Evolutionary conservation across 1,284 basidiomycete species (phyloP).

Genomic region (Anthracocystis walkeri): DNA sequence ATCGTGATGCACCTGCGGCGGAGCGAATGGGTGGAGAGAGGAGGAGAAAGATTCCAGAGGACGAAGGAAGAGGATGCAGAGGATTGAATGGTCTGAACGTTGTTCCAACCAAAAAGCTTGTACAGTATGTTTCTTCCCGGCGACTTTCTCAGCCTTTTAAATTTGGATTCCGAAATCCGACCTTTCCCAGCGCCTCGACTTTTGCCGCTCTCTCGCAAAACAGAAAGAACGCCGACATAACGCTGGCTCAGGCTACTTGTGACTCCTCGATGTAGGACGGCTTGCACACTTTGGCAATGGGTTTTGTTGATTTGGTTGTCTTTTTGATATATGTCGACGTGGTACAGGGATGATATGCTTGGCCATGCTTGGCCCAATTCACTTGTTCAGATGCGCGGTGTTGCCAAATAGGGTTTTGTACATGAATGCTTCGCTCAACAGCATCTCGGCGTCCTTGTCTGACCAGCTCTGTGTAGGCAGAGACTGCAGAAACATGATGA

Average conservation of each 20-base stretch:
- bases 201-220: not conserved
- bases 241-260: not conserved
- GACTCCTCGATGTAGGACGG: too few relatives aligned
- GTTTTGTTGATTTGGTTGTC: not conserved
- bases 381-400: constrained; percentile 64
- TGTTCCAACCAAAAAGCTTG: not conserved
- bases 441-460: constrained; percentile 93
- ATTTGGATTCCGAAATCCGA: constrained; percentile 19
- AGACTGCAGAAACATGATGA: constrained; percentile 98
- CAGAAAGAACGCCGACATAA: too few relatives aligned
- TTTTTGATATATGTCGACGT: not conserved
- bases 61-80: not conserved
- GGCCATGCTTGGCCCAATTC: not conserved
- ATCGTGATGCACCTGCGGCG: not conserved
- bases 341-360: not conserved
- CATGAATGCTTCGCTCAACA: constrained; percentile 95
- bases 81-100: not conserved
- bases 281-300: not conserved
- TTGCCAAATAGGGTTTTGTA: constrained; percentile 68
- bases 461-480: constrained; percentile 94
- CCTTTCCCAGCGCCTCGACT: not conserved
- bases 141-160: not conserved
- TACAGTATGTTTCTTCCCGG: constrained; percentile 4
- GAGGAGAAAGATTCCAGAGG: not conserved
- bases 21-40: not conserved